These are phyloP conservation scores for Pichia paraexigua DNA, from an alignment of 805 yeast genomes.

Conservation along the genomic window DNA sequence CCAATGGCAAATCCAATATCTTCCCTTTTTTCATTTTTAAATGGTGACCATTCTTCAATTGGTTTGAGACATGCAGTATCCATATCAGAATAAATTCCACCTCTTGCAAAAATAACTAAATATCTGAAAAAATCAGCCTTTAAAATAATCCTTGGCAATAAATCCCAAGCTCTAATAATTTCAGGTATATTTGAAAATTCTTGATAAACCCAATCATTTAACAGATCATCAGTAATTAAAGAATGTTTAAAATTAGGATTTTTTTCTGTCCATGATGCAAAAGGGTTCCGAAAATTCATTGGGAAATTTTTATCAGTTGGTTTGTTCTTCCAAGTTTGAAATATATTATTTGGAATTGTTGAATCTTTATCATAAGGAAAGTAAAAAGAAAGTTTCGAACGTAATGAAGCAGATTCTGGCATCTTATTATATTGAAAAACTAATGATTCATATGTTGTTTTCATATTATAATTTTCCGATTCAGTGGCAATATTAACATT, in stretches of 20 bases:
- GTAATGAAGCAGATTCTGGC: conserved; percentile 20
- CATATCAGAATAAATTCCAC: conserved; percentile 89
- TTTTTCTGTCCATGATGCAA: conserved; percentile 53
- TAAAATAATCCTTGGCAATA: conserved; percentile 73
- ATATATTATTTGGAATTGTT: conserved; percentile 68
- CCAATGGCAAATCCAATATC: conserved; percentile 69
- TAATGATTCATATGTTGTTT: neutral
- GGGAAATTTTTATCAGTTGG: conserved; percentile 51
- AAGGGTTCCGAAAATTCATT: conserved; percentile 38
- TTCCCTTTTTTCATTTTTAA: conserved; percentile 23
- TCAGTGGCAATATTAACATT: neutral
- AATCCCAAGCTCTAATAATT: conserved; percentile 63
- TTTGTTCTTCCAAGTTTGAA: conserved; percentile 92
- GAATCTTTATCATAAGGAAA: conserved; percentile 65
- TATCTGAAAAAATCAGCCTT: conserved; percentile 94
- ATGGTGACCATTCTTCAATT: conserved; percentile 66
- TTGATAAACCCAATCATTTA: conserved; percentile 47
- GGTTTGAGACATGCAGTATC: conserved; percentile 78
- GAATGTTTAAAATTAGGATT: conserved; percentile 66
- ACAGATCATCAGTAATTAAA: conserved; percentile 54
- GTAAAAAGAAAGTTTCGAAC: conserved; percentile 58
- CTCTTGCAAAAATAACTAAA: conserved; percentile 76
- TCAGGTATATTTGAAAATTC: conserved; percentile 67
- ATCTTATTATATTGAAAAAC: conserved; percentile 11
- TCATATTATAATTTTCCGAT: conserved; percentile 1